Percentiles rank a stretch among this genome's conserved stretches.
Conservation (phyloP, 805 yeast genomes). For the Sungouiella blattae region DNA sequence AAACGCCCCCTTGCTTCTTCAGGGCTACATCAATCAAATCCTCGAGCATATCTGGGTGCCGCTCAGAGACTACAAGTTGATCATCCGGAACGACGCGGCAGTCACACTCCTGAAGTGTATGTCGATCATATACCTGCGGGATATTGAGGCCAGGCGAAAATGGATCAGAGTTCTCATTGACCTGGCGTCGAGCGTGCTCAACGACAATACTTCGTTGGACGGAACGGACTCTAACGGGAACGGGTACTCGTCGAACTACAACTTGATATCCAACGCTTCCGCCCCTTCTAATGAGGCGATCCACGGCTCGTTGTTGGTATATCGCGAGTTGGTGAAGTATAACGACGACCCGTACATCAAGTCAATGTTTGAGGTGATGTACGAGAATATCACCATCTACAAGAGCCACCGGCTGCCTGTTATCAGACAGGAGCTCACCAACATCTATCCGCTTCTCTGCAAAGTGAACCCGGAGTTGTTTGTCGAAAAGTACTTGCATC, state of each 20-base stretch:
- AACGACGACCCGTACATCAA: constrained; percentile 71
- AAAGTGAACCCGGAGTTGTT: constrained; percentile 71
- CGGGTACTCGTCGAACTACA: constrained; percentile 5
- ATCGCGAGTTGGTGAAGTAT: constrained; percentile 65
- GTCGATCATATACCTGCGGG: constrained; percentile 75
- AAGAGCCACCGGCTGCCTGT: constrained; percentile 74
- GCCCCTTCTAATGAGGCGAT: constrained; percentile 54
- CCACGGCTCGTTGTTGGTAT: constrained; percentile 86
- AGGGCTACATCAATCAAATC: constrained; percentile 72
- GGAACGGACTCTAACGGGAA: constrained; percentile 9
- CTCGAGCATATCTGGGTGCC: constrained; percentile 86
- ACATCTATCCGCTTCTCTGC: constrained; percentile 79
- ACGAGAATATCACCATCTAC: constrained; percentile 67
- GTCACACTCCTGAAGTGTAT: constrained; percentile 74
- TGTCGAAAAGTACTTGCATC: constrained; percentile 76
- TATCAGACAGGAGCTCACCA: constrained; percentile 80
- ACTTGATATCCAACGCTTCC: constrained; percentile 9
- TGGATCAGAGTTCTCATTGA: constrained; percentile 74
- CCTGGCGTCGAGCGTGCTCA: constrained; percentile 62
- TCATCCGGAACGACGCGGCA: constrained; percentile 82
- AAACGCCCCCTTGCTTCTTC: constrained; percentile 80
- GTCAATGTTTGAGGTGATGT: constrained; percentile 70
- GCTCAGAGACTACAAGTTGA: constrained; percentile 70
- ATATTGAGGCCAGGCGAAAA: constrained; percentile 59
- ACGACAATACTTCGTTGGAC: too few species aligned